Evolutionary conservation across 2,329 filamentous ascomycete genomes (phyloP).

Genomic region (Fusarium torreyae): DNA sequence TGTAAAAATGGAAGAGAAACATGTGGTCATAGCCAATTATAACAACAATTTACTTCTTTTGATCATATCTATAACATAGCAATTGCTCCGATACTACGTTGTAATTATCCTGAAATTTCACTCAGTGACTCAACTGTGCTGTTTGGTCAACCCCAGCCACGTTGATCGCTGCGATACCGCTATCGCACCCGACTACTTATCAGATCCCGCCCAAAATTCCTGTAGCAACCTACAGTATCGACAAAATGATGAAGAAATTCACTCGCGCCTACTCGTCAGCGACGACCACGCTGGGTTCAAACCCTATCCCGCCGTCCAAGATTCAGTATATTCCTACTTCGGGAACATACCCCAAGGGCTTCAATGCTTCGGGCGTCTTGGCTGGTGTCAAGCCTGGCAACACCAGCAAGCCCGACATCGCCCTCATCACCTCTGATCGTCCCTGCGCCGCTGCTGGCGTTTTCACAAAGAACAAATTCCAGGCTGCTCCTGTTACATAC

Average conservation of each 20-base stretch:
- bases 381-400: constrained; percentile 96
- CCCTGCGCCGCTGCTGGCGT: constrained; percentile 92
- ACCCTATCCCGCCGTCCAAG: constrained; percentile 80
- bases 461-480: constrained; percentile 98
- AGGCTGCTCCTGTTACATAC: constrained; percentile 93
- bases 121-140: constrained; percentile 19
- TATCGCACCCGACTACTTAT: constrained; percentile 33
- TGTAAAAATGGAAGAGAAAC: no score
- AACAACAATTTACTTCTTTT: no score
- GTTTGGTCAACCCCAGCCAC: constrained; percentile 32
- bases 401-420: constrained; percentile 91
- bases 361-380: constrained; percentile 87
- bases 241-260: constrained; percentile 52
- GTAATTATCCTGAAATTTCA: not conserved
- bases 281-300: constrained; percentile 46
- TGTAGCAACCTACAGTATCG: constrained; percentile 19
- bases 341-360: constrained; percentile 92
- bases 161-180: constrained; percentile 43
- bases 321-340: constrained; percentile 89
- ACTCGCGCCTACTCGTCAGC: constrained; percentile 55
- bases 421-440: constrained; percentile 86
- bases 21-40: no score
- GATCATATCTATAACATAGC: not conserved
- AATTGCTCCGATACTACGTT: no score
- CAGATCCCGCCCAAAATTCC: constrained; percentile 35